Percentiles rank a stretch among this genome's conserved stretches.
Conservation (phyloP, 768 basidiomycete species). For the Boletus rubescentipes region DNA sequence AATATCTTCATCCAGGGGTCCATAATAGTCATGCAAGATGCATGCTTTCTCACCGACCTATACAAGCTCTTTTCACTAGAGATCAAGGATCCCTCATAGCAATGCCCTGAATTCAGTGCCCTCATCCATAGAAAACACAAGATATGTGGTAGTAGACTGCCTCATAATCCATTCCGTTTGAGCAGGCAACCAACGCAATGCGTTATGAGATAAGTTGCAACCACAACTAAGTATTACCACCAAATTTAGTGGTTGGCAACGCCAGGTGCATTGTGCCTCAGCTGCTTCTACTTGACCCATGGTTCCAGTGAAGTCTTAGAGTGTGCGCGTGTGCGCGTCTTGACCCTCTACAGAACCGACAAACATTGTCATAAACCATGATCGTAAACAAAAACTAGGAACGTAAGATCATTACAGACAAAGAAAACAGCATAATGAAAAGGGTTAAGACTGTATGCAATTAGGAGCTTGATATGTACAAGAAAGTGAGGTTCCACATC, state of each 20-base stretch:
- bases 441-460: not conserved
- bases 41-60: not conserved
- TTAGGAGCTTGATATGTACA: not conserved
- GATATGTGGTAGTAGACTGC: not conserved
- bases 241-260: not conserved
- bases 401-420: conserved; percentile 8
- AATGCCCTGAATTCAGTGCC: not conserved
- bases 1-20: not conserved
- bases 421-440: not conserved
- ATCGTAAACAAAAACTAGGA: not conserved
- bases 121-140: not conserved
- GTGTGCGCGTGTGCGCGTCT: too few relatives aligned
- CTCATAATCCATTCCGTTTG: not conserved
- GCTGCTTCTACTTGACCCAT: too few relatives aligned
- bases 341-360: too few relatives aligned
- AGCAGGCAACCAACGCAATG: not conserved
- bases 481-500: not conserved
- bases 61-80: not conserved
- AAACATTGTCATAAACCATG: not conserved
- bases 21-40: not conserved
- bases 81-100: not conserved
- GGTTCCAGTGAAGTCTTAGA: too few relatives aligned
- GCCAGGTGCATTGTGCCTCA: too few relatives aligned
- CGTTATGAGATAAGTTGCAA: not conserved
- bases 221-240: not conserved